Conservation (phyloP, 441 rosid species). For the Sinapis alba region DNA sequence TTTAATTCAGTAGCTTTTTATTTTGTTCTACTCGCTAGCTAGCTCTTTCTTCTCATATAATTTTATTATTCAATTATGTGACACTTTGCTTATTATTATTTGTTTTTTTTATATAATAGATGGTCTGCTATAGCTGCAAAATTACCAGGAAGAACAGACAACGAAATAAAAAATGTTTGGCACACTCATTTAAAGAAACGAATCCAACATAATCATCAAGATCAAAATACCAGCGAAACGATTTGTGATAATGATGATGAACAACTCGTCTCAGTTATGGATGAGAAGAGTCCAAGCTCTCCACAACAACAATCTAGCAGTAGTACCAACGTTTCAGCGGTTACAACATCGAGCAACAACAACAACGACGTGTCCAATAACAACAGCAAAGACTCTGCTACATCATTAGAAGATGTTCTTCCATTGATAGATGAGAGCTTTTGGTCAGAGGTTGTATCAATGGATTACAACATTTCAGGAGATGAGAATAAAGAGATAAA, state of each 20-base stretch:
- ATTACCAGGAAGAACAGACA: slow-evolving; percentile 57
- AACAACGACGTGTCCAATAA: slow-evolving; percentile 20
- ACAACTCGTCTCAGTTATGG: neutral
- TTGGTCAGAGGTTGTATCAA: slow-evolving; percentile 45
- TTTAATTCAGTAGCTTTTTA: slow-evolving; percentile 7
- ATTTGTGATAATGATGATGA: neutral
- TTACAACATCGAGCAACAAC: slow-evolving; percentile 33
- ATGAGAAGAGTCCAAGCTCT: slow-evolving; percentile 16
- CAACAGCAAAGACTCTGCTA: slow-evolving; percentile 34
- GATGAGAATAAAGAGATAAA: slow-evolving; percentile 15
- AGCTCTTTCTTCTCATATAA: neutral
- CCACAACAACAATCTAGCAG: slow-evolving; percentile 31
- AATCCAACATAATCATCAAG: slow-evolving; percentile 19
- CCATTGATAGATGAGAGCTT: slow-evolving; percentile 43
- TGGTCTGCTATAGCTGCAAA: slow-evolving; percentile 58
- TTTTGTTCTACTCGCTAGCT: slow-evolving; percentile 27
- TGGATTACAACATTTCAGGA: slow-evolving; percentile 18
- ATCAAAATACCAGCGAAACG: neutral
- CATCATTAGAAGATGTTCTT: slow-evolving; percentile 24
- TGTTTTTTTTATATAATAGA: slow-evolving; percentile 19
- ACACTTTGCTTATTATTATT: neutral
- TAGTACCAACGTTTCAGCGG: slow-evolving; percentile 20
- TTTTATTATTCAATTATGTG: neutral
- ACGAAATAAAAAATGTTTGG: slow-evolving; percentile 60
- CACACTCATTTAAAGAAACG: slow-evolving; percentile 57